Evolutionary conservation across 192 early-diverging fungal species (phyloP), one percentile per base, ranked within the genome.

Genomic region (Ramicandelaber brevisporus): DNA sequence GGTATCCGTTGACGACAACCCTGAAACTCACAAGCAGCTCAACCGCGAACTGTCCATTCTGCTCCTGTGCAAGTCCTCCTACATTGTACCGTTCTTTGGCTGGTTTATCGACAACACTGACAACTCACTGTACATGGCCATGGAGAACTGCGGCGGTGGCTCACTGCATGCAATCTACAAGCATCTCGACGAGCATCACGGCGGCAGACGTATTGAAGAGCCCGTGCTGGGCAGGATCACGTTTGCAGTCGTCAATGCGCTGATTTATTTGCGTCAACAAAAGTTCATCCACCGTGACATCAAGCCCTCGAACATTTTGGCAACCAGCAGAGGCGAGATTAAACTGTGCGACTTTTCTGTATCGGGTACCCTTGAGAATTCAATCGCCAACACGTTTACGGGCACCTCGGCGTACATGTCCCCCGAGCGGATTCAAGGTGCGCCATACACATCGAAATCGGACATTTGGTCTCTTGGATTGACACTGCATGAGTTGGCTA

Each of bases 301-400:
- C 44, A 99, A 99, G 53, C 95, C 95, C 5, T 88, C 83, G 17
- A 99, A 99, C 47, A 89, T 99, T 36, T 46, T 99, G 28, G 59
- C 95, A 5, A 85, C 90, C 16, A 63, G 66, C 25, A 48, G 55
- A 3, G 93, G 93, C 10, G 62, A 82, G 37, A 75, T 99, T 40
- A 99, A 99, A 41, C 64, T 99, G 16, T 88, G 81, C 30, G 90
- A 99, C 49, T 90, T 99, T 57, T 90, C 90, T 16, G 95, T 99
- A 4, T 80, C 75, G 5, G 81, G 82, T 6, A 70, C 92, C 48
- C 44, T 87, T 18, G 70, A 80, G 26, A 73, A 90, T 31, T 82
- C 83, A 6, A 43, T 75, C 14, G 95, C 84, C 3, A 64, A 79
- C 33, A 96, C 88, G 1, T 99, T 99, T 65, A 77, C 82, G 0